Base-by-base conservation (phyloP, 1,139 yeast species). In the Geotrichum phurueaensis region DNA sequence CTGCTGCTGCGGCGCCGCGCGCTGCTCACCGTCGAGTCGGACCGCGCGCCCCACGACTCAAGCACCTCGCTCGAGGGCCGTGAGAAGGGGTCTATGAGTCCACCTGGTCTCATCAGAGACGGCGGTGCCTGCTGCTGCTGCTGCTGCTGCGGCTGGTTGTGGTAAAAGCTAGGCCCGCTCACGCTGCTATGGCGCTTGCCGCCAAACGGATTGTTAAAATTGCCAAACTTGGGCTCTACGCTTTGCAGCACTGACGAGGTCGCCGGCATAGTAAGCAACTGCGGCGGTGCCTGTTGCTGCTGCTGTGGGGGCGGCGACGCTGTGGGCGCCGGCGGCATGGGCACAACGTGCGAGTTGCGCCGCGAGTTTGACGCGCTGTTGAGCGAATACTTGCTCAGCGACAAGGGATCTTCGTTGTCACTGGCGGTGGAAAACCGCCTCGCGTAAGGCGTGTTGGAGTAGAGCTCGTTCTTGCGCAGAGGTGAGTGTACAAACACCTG, bases 341-440 rank as follows among this genome's bases (percentile, higher is more conserved):
- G 70, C 18, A 68, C 65, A 3, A 65, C 69, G 51, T 68, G 70
- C 15, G 70, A 66, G 57, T 69, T 69, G 29, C 73, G 60, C 6
- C 74, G 65, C 6, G 73, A 69, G 56, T 64, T 65, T 6, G 70
- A 65, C 3, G 67, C 67, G n/a, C 67, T 62, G 53, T 61, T 62
- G 13, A 71, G 65, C 7, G 74, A 71, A 63, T 71, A 71, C 58
- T 69, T 69, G 56, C 70, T 65, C 52, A 71, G 60, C 13, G 71
- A 68, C 33, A 70, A 61, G 2, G 73, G 73, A 56, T 71, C 74
- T 53, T 71, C 74, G 23, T 64, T 70, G 58, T 71, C 73, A 1
- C 70, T 66, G 7, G 57, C 53, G 15, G 59, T 51, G 9, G 63
- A 61, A 20, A 56, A 58, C 1, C 60, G 53, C 13, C 63, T 54